Evolutionary conservation across 768 basidiomycete genomes (phyloP).

Genomic region (Lactarius trivialis): DNA sequence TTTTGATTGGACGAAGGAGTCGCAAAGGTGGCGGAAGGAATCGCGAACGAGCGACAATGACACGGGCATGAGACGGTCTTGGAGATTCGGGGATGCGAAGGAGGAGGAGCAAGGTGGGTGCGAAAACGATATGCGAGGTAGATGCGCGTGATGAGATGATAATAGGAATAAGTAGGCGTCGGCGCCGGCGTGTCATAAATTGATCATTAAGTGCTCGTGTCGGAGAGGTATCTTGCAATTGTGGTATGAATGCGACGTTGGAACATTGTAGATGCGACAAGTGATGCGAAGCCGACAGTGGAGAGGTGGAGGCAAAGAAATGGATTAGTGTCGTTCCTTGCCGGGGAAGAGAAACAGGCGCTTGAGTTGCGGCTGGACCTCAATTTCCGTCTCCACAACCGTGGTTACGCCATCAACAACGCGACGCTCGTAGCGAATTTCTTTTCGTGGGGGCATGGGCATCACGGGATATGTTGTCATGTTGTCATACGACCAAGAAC

Average conservation of each 20-base stretch:
- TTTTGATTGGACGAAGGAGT: slow-evolving; percentile 15
- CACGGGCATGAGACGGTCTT: slow-evolving; percentile 18
- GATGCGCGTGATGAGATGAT: slow-evolving; percentile 23
- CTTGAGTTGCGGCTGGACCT: slow-evolving; percentile 50
- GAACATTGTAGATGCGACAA: slow-evolving; percentile 9
- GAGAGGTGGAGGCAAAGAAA: slow-evolving; percentile 1
- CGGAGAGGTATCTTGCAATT: slow-evolving; percentile 23
- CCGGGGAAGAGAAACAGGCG: slow-evolving; percentile 64
- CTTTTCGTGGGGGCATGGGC: slow-evolving; percentile 42
- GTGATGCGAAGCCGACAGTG: slow-evolving; percentile 4
- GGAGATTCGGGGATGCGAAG: slow-evolving; percentile 8
- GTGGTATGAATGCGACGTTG: slow-evolving; percentile 20
- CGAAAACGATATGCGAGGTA: slow-evolving; percentile 19
- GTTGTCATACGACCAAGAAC: slow-evolving; percentile 75
- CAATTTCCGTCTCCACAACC: slow-evolving; percentile 48
- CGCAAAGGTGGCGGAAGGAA: slow-evolving; percentile 3
- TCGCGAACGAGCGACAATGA: slow-evolving; percentile 17
- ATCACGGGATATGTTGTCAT: slow-evolving; percentile 58
- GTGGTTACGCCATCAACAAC: slow-evolving; percentile 45
- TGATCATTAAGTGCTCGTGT: slow-evolving; percentile 20
- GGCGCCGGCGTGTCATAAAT: slow-evolving; percentile 18
- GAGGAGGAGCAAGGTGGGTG: slow-evolving; percentile 9
- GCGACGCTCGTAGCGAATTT: slow-evolving; percentile 43
- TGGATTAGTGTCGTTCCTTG: slow-evolving; percentile 27
- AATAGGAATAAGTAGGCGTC: slow-evolving; percentile 24